A percentile compares a stretch with the other conserved stretches of the same genome.
Conservation (phyloP, 2,329 filamentous ascomycete species). For the Neopestalotiopsis rosae region DNA sequence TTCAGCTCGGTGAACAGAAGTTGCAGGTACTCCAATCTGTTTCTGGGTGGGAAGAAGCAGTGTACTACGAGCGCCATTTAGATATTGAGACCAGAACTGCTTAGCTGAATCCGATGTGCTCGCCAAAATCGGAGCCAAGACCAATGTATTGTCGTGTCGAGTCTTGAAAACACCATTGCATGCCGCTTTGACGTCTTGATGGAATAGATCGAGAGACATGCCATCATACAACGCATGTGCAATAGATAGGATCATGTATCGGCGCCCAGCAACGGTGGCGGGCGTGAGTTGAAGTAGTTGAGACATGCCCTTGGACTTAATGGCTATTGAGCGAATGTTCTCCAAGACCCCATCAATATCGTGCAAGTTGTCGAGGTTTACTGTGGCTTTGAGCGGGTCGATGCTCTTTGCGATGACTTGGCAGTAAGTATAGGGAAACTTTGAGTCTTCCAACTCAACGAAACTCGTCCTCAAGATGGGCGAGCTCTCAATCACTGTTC, state of each 20-base stretch:
- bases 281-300: constrained; percentile 57
- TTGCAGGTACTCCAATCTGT: background rate
- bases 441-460: constrained; percentile 65
- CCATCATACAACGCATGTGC: constrained; percentile 91
- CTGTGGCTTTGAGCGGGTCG: constrained; percentile 25
- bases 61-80: constrained; percentile 56
- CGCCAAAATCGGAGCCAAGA: constrained; percentile 60
- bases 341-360: constrained; percentile 44
- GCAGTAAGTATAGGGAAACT: constrained; percentile 55
- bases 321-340: constrained; percentile 43
- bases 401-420: constrained; percentile 49
- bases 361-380: constrained; percentile 32
- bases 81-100: constrained; percentile 74
- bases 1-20: constrained; percentile 48
- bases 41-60: constrained; percentile 28
- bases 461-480: constrained; percentile 82
- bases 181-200: constrained; percentile 70
- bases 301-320: constrained; percentile 37
- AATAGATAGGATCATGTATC: constrained; percentile 70
- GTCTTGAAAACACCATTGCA: constrained; percentile 55
- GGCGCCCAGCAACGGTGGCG: constrained; percentile 36
- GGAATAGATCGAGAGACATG: constrained; percentile 78
- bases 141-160: constrained; percentile 55
- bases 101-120: constrained; percentile 47
- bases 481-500: constrained; percentile 59